These are phyloP conservation scores for Sabuloglossum arenarium DNA, from an alignment of 495 filamentous ascomycete species.

Conservation along the genomic window DNA sequence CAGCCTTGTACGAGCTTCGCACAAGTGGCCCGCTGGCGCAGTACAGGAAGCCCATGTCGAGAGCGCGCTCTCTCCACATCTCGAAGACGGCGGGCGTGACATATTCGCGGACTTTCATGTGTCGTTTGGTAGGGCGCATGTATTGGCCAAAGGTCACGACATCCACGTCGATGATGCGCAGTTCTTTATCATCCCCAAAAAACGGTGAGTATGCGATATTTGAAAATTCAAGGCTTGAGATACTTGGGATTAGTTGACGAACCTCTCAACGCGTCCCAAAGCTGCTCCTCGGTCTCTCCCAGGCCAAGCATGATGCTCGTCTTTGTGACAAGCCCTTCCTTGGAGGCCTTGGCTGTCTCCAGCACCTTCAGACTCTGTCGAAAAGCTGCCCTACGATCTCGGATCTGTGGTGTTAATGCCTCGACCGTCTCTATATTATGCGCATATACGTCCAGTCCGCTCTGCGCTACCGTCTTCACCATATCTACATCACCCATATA, in stretches of 20 bases:
- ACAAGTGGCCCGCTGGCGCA: conserved; percentile 87
- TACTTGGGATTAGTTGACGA: too few relatives aligned
- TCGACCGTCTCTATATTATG: conserved; percentile 96
- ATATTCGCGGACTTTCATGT: conserved; percentile 91
- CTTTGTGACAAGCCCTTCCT: conserved; percentile 71
- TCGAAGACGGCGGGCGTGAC: conserved; percentile 81
- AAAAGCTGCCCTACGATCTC: conserved; percentile 81
- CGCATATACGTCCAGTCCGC: conserved; percentile 87
- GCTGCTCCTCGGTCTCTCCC: conserved; percentile 79
- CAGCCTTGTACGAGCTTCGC: conserved; percentile 87
- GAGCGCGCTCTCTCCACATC: conserved; percentile 67
- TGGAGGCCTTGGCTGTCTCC: conserved; percentile 56
- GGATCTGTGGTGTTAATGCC: conserved; percentile 66
- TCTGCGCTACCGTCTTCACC: conserved; percentile 61
- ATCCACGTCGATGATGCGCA: conserved; percentile 63
- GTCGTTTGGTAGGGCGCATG: conserved; percentile 94
- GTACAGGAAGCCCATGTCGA: conserved; percentile 93
- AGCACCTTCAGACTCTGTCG: conserved; percentile 67
- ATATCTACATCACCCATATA: conserved; percentile 65
- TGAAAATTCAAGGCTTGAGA: too few relatives aligned
- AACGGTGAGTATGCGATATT: too few relatives aligned
- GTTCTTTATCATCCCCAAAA: conserved; percentile 26
- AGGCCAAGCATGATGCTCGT: conserved; percentile 93
- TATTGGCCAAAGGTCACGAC: conserved; percentile 98
- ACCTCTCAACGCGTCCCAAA: conserved; percentile 59